Evolutionary conservation across 2,329 filamentous ascomycete species (phyloP), one percentile per base, ranked within the genome.

Genomic region (Aspergillus fijiensis): DNA sequence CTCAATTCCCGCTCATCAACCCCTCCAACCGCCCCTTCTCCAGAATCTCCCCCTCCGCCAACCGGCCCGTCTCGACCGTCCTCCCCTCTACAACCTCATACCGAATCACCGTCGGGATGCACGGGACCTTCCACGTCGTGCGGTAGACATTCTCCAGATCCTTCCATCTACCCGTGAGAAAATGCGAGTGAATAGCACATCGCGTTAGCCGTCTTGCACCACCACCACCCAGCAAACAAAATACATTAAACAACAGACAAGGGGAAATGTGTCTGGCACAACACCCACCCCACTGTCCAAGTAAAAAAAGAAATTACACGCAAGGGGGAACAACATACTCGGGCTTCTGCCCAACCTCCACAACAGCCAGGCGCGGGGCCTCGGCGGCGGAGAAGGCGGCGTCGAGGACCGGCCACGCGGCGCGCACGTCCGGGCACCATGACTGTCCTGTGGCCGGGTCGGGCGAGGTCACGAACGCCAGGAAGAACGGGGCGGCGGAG

Each of bases 341-440:
- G 5, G 67, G 58, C 27, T 64, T 67, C 53, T 74, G 71, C 27
- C 76, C 76, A 47, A 78, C 76, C 14, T 75, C 65, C 7, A 77
- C 65, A n/a, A 73, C 65, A 0, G 64, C 67, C 45, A 76, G 61
- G 1, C 48, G 52, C 1, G 72, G 72, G 3, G 69, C 61, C 19
- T 64, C 62, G 1, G 67, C 58, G 0, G 59, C 59, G 0, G 66
- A 62, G 58, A 79, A 79, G 2, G 72, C 70, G 0, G 66, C 60
- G 2, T 68, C 59, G 23, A 78, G 67, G 49, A 68, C 58, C 0
- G 76, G 76, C 57, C 77, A 59, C 0, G 76, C 73, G 9, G 72
- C 73, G 14, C 73, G 69, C 27, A 78, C 76, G 54, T 78, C 76
- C 0, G 77, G 76, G 25, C 76, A 79, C 77, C 76, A 78, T 4